Conservation (phyloP, 345 rosid species). For the Pistacia atlantica region DNA sequence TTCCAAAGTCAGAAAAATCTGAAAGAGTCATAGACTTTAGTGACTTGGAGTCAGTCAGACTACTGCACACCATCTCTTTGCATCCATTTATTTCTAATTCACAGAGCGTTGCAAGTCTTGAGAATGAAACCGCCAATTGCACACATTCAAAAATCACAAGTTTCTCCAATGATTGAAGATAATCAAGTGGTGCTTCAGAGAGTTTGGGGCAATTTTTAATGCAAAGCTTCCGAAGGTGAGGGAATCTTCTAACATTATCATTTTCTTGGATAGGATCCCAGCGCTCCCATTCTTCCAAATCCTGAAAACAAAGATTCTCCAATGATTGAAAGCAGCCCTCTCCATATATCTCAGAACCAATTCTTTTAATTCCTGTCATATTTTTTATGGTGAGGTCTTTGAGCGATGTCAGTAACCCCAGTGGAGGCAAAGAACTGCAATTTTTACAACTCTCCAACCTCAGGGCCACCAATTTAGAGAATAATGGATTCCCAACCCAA, state of each 20-base stretch:
- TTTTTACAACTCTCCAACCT: background rate
- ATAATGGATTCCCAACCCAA: slow-evolving; percentile 3
- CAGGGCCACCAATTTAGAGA: background rate
- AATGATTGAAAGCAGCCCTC: background rate
- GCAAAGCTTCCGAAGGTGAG: background rate
- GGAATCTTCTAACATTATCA: background rate
- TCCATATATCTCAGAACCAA: background rate
- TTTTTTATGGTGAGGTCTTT: slow-evolving; percentile 5
- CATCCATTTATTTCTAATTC: background rate
- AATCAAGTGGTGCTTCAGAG: background rate
- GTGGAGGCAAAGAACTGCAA: background rate
- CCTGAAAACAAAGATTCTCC: slow-evolving; percentile 6
- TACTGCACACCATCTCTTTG: background rate
- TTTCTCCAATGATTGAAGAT: background rate
- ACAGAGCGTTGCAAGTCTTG: background rate
- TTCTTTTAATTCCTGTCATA: background rate
- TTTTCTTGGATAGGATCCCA: background rate
- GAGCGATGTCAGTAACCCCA: background rate
- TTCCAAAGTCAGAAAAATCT: background rate
- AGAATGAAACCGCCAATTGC: background rate
- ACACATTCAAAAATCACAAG: background rate
- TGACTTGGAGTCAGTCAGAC: background rate
- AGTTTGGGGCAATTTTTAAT: background rate
- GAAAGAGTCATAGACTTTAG: background rate
- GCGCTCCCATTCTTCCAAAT: background rate